Conservation (phyloP, 495 filamentous ascomycete species). For the Hypoxylon subgilvum region DNA sequence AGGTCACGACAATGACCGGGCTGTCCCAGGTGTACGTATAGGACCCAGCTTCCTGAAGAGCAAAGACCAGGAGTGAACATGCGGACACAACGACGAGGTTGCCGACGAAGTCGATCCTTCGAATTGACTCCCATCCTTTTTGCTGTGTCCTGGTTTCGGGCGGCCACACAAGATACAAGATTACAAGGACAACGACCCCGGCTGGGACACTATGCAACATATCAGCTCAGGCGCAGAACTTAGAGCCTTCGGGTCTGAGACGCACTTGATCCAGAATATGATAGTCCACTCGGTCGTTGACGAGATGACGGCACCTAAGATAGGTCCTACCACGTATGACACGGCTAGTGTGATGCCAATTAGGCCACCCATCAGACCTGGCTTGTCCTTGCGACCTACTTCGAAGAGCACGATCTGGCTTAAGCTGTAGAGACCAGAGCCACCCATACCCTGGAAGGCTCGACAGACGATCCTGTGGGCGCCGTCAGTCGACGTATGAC, state of each 20-base stretch:
- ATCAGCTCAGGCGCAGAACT: constrained; percentile 19
- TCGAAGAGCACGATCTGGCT: constrained; percentile 62
- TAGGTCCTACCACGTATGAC: constrained; percentile 63
- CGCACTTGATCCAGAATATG: constrained; percentile 74
- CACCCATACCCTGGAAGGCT: constrained; percentile 67
- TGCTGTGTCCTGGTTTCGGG: constrained; percentile 33
- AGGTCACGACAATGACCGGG: constrained; percentile 49
- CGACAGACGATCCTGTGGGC: constrained; percentile 61
- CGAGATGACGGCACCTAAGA: constrained; percentile 73
- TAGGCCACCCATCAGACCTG: constrained; percentile 51
- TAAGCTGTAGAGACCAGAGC: constrained; percentile 63
- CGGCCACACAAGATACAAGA: constrained; percentile 62
- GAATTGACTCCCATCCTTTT: constrained; percentile 37
- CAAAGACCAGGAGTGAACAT: constrained; percentile 62
- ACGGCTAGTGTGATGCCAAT: constrained; percentile 53
- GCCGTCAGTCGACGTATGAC: background rate
- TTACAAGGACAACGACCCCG: constrained; percentile 58
- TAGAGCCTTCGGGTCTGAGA: background rate
- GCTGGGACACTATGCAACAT: constrained; percentile 58
- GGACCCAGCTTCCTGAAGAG: constrained; percentile 63
- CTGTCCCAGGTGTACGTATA: constrained; percentile 54
- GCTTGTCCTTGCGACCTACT: constrained; percentile 57
- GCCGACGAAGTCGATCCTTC: constrained; percentile 64
- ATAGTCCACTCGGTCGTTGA: constrained; percentile 68
- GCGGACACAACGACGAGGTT: constrained; percentile 58